Percentiles rank a stretch among this genome's conserved stretches.
Conservation (phyloP, 805 yeast species). For the Tetrapisispora pingtungensis region DNA sequence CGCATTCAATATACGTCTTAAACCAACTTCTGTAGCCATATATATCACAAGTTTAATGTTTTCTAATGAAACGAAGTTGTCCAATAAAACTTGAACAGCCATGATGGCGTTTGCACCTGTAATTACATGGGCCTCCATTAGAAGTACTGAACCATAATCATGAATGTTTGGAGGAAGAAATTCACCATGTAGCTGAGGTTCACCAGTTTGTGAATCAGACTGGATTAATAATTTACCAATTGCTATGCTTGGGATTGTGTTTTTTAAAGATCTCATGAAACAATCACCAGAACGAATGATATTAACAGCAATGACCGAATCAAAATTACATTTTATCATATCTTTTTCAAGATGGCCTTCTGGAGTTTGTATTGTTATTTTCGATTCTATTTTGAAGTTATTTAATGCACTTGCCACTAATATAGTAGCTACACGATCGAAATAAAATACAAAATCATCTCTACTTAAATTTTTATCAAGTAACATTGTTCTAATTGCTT, state of each 20-base stretch:
- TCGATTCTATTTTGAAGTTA: conserved; percentile 33
- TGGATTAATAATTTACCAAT: conserved; percentile 82
- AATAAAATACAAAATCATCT: conserved; percentile 77
- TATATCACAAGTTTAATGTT: conserved; percentile 63
- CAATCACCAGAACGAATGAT: conserved; percentile 90
- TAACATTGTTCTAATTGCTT: conserved; percentile 62
- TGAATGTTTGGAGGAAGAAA: conserved; percentile 44
- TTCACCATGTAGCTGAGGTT: conserved; percentile 84
- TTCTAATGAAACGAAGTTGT: conserved; percentile 56
- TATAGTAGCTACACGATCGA: conserved; percentile 69
- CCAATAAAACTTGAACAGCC: conserved; percentile 83
- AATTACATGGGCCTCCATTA: conserved; percentile 80
- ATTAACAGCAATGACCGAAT: conserved; percentile 59
- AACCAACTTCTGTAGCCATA: conserved; percentile 69
- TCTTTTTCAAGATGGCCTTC: conserved; percentile 23
- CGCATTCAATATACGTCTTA: conserved; percentile 61
- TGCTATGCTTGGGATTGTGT: conserved; percentile 65
- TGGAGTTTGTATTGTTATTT: conserved; percentile 36
- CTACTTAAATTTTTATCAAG: conserved; percentile 45
- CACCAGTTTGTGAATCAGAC: conserved; percentile 82
- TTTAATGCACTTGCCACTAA: conserved; percentile 64
- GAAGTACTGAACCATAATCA: conserved; percentile 37
- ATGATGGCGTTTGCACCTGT: conserved; percentile 91
- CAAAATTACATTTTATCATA: conserved; percentile 26
- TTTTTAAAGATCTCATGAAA: conserved; percentile 68